phyloP scores from a whole-genome alignment of 2,329 filamentous ascomycete species.

The Exserohilum rostratum region DNA sequence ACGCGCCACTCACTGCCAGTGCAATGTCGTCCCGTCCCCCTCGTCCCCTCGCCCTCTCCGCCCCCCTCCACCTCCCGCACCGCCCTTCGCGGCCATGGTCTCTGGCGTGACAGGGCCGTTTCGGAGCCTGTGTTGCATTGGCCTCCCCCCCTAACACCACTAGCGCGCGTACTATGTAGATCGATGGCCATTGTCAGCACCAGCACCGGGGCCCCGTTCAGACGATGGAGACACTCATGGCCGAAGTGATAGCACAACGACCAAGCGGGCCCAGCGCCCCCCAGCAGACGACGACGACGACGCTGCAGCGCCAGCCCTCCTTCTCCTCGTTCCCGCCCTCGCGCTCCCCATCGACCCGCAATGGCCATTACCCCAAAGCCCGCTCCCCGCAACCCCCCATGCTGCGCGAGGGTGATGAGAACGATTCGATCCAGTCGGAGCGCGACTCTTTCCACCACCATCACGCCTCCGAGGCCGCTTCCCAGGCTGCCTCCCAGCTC shows the following conservation, averaged over 20 bases:
- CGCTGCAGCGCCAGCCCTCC: slow-evolving; percentile 50
- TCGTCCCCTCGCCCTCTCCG: not conserved
- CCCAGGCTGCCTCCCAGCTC: not conserved
- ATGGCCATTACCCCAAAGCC: slow-evolving; percentile 40
- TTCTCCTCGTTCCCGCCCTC: slow-evolving; percentile 52
- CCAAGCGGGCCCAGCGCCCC: slow-evolving; percentile 21
- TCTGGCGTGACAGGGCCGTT: slow-evolving; percentile 2
- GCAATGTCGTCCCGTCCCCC: not conserved
- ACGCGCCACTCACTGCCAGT: not conserved
- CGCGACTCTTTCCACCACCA: slow-evolving; percentile 35
- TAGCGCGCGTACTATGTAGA: slow-evolving; percentile 16
- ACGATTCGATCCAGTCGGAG: slow-evolving; percentile 37
- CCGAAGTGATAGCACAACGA: slow-evolving; percentile 40
- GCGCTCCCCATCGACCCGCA: slow-evolving; percentile 48
- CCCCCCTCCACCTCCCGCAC: not conserved
- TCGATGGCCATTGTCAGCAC: slow-evolving; percentile 20
- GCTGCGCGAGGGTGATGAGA: slow-evolving; percentile 41
- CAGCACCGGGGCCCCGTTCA: slow-evolving; percentile 15
- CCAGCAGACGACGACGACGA: slow-evolving; percentile 13
- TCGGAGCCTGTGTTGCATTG: slow-evolving; percentile 15
- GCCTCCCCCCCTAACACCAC: slow-evolving; percentile 31
- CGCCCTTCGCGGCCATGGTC: not conserved
- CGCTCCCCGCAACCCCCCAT: slow-evolving; percentile 47
- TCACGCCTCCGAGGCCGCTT: not conserved
- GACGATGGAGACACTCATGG: slow-evolving; percentile 38